phyloP scores from a whole-genome alignment of 2,329 filamentous ascomycete species.

The Fusarium humuli region DNA sequence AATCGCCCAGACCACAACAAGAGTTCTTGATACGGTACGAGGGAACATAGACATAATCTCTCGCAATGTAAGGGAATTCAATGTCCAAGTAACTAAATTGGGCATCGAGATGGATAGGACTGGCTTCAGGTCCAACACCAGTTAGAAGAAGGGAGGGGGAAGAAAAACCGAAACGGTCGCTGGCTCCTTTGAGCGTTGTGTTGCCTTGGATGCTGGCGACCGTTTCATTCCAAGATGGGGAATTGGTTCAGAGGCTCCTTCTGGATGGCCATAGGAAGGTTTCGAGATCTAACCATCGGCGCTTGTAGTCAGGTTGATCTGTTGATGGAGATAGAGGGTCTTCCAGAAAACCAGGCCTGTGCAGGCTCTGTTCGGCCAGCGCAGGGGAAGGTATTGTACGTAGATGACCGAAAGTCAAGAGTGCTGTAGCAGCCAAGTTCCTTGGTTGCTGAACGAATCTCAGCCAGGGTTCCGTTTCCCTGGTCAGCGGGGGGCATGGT shows the following conservation, averaged over 20 bases:
- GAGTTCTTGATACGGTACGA: slow-evolving; percentile 5
- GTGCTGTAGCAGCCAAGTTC: slow-evolving; percentile 32
- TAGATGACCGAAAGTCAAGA: slow-evolving; percentile 24
- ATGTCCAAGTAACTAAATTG: background rate
- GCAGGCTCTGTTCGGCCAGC: slow-evolving; percentile 3
- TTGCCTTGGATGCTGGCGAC: background rate
- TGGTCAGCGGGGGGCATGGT: slow-evolving; percentile 25
- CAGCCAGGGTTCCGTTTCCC: slow-evolving; percentile 32
- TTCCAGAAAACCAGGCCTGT: slow-evolving; percentile 25
- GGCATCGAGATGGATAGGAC: slow-evolving; percentile 1
- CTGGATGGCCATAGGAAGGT: slow-evolving; percentile 15
- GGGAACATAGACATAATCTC: background rate
- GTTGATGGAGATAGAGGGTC: slow-evolving; percentile 2
- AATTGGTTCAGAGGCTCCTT: slow-evolving; percentile 1
- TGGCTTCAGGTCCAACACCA: background rate
- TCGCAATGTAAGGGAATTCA: background rate
- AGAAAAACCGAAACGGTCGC: background rate
- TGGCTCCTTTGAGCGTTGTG: background rate
- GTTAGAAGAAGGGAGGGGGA: background rate
- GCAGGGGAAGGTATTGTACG: slow-evolving; percentile 6
- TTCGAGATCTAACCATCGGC: slow-evolving; percentile 13
- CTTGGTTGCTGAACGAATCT: slow-evolving; percentile 20
- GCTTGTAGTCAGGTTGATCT: slow-evolving; percentile 1
- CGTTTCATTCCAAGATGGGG: slow-evolving; percentile 6
- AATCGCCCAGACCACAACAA: slow-evolving; percentile 1